phyloP scores from a whole-genome alignment of 495 filamentous ascomycete genomes.

The Neurospora tetrasperma region DNA sequence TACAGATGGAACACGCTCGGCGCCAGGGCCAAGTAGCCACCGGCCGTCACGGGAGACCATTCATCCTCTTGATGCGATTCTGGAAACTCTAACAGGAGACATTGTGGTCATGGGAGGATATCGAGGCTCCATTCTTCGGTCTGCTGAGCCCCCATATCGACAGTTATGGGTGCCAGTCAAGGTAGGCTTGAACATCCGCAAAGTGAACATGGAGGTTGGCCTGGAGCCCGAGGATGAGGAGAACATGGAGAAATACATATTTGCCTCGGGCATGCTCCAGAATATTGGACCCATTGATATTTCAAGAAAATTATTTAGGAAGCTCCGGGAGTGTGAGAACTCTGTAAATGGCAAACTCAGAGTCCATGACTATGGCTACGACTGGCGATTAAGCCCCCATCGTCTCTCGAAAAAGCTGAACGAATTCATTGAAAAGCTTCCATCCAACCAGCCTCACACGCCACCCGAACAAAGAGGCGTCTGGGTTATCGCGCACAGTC shows the following conservation, averaged over 20 bases:
- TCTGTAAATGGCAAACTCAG: constrained; percentile 58
- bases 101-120: constrained; percentile 87
- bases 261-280: constrained; percentile 75
- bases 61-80: constrained; percentile 47
- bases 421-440: constrained; percentile 60
- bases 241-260: constrained; percentile 67
- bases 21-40: constrained; percentile 6
- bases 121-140: constrained; percentile 77
- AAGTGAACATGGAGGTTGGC: constrained; percentile 85
- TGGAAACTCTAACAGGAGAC: constrained; percentile 68
- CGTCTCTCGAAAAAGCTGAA: constrained; percentile 60
- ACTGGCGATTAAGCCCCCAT: constrained; percentile 85
- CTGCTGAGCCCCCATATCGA: constrained; percentile 68
- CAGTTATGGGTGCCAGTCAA: constrained; percentile 93
- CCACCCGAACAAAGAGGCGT: constrained; percentile 52
- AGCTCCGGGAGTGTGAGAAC: constrained; percentile 62
- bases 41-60: constrained; percentile 19
- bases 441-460: constrained; percentile 52
- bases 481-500: constrained; percentile 75
- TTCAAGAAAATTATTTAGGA: constrained; percentile 68
- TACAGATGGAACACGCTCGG: constrained; percentile 4
- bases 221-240: constrained; percentile 78
- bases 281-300: constrained; percentile 92
- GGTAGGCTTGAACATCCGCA: constrained; percentile 82
- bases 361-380: constrained; percentile 87